Percentiles rank a stretch among this genome's conserved stretches.
Evolutionary conservation across 768 basidiomycete species (phyloP).

Genomic region (Tremella mesenterica): DNA sequence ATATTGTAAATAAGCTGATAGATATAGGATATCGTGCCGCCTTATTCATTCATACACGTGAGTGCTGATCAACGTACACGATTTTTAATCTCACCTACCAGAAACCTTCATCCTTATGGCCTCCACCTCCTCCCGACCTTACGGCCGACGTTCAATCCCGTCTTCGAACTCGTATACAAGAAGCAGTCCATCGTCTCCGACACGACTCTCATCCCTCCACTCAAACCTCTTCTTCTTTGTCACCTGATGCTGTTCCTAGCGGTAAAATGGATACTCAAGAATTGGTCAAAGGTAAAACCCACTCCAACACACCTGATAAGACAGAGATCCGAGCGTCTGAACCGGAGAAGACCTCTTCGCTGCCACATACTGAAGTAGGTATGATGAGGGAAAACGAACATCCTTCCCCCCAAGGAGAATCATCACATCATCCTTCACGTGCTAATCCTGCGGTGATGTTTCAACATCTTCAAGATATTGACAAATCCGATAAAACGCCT

Average conservation of each 20-base stretch:
- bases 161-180: constrained; percentile 30
- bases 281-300: background rate
- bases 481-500: constrained; percentile 1
- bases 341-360: background rate
- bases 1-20: too few species aligned
- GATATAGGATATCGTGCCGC: constrained; percentile 57
- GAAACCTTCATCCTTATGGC: constrained; percentile 46
- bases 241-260: background rate
- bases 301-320: background rate
- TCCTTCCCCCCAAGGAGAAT: constrained; percentile 29
- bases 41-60: constrained; percentile 46
- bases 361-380: background rate
- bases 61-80: constrained; percentile 3
- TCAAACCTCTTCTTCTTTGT: constrained; percentile 3
- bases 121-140: constrained; percentile 43
- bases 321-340: background rate
- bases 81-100: constrained; percentile 17
- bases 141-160: constrained; percentile 37
- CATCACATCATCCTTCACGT: constrained; percentile 18
- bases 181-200: constrained; percentile 21
- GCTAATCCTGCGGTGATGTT: constrained; percentile 33
- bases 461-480: constrained; percentile 4
- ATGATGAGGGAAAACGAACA: constrained; percentile 22
- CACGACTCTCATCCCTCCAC: constrained; percentile 6
- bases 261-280: background rate